Evolutionary conservation across 495 filamentous ascomycete species (phyloP).

Genomic region (Bacidia rubella): DNA sequence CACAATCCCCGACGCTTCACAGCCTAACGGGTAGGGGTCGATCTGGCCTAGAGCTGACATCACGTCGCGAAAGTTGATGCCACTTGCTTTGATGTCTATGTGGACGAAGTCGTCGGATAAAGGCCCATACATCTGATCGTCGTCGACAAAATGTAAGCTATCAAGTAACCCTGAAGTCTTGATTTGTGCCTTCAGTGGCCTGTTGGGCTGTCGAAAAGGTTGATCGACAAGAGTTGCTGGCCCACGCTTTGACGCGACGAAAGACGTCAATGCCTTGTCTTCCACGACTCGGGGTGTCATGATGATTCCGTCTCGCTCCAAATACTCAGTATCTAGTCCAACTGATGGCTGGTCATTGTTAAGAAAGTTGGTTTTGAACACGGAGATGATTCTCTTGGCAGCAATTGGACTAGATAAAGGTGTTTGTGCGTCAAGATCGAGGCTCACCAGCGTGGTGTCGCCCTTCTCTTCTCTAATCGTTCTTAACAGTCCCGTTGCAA

Average conservation of each 20-base stretch:
- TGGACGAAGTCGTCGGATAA: slow-evolving; percentile 22
- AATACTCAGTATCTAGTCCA: slow-evolving; percentile 19
- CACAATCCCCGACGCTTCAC: slow-evolving; percentile 27
- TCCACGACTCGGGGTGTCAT: slow-evolving; percentile 21
- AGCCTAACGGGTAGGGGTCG: slow-evolving; percentile 20
- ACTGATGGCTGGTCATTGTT: background rate
- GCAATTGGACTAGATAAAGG: background rate
- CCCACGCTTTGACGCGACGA: background rate
- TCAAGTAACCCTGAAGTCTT: slow-evolving; percentile 14
- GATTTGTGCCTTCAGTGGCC: slow-evolving; percentile 12
- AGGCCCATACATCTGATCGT: slow-evolving; percentile 9
- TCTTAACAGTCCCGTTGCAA: slow-evolving; percentile 22
- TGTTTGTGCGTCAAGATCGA: slow-evolving; percentile 17
- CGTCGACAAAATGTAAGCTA: slow-evolving; percentile 25
- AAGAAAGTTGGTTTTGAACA: slow-evolving; percentile 15
- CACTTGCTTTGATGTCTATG: slow-evolving; percentile 20
- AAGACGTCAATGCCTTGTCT: slow-evolving; percentile 6
- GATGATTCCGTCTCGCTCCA: slow-evolving; percentile 13
- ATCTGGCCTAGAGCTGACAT: slow-evolving; percentile 28
- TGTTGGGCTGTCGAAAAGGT: background rate
- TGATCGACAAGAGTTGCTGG: background rate
- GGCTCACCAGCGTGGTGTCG: slow-evolving; percentile 17
- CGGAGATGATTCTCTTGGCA: slow-evolving; percentile 7
- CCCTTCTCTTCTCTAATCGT: slow-evolving; percentile 25
- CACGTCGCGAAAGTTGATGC: slow-evolving; percentile 31